Evolutionary conservation across 2,329 filamentous ascomycete species (phyloP), one percentile per base, ranked within the genome.

Genomic region (Arthrocladium fulminans): DNA sequence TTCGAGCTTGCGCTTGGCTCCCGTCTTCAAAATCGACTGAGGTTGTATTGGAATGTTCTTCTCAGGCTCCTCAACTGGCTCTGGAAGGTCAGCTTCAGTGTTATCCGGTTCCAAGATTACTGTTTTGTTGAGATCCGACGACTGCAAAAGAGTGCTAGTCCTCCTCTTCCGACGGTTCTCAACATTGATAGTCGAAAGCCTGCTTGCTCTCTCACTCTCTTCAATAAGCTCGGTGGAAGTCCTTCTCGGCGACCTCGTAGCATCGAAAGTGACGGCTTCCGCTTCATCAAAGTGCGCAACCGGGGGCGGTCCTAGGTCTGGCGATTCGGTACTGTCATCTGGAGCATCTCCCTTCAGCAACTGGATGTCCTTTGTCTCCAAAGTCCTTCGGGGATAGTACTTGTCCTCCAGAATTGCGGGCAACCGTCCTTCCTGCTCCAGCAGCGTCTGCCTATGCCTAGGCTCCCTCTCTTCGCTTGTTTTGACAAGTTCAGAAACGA

Each of bases 331-430:
- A 32, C 55, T 45, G 15, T 48, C 45, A 20, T 54, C 40, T 29
- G 51, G 50, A 40, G 58, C 52, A 27, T 57, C 54, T n/a, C 60
- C 53, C 22, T 57, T 35, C 2, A 67, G 39, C 4, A 57, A 57
- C 23, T 62, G 54, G 15, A 71, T 41, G 43, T 71, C 69, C 25
- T 65, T 60, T 3, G 58, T 51, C 72, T 74, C 73, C 54, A 81
- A 63, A 7, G 76, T 80, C 50, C 65, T 62, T 54, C 77, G 66
- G 19, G 77, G 77, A 56, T 73, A 81, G 51, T 65, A 68, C 60
- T 80, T 80, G 59, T 75, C 73, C 61, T 83, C 80, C 2, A 69
- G 56, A 44, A 83, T 83, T 2, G 73, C 74, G 7, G 79, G 77
- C 55, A 83, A 65, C 56, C 71, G 62, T 27, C 65, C 64, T 45